Percentiles rank a stretch among this genome's conserved stretches.
phyloP scores from a whole-genome alignment of 2,329 filamentous ascomycete species.

The Raffaelea arxii region DNA sequence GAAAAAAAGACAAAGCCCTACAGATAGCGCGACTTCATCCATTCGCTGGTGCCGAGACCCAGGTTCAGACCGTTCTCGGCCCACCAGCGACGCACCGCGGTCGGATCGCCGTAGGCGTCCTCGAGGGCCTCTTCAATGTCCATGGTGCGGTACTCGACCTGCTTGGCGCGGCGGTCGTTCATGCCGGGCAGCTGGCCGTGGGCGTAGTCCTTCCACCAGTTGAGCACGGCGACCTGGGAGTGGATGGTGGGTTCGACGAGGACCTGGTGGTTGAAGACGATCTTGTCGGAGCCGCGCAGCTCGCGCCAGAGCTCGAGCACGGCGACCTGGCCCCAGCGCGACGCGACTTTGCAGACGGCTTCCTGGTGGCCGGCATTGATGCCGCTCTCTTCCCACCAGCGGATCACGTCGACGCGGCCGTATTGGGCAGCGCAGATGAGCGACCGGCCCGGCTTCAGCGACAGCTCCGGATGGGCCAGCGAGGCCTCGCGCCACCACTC shows the following conservation, averaged over 20 bases:
- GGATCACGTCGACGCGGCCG: conserved; percentile 65
- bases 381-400: conserved; percentile 80
- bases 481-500: conserved; percentile 85
- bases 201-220: conserved; percentile 80
- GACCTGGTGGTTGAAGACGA: conserved; percentile 25
- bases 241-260: conserved; percentile 81
- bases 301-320: conserved; percentile 78
- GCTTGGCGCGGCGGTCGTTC: conserved; percentile 48
- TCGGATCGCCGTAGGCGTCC: conserved; percentile 65
- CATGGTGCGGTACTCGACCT: conserved; percentile 88
- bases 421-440: conserved; percentile 77
- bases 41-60: conserved; percentile 74
- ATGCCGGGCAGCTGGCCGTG: conserved; percentile 43
- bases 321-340: conserved; percentile 72
- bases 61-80: conserved; percentile 72
- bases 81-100: conserved; percentile 78
- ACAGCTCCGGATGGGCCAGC: conserved; percentile 31
- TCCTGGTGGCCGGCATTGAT: conserved; percentile 75
- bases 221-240: conserved; percentile 72
- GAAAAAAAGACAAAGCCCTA: conserved; percentile 19
- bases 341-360: conserved; percentile 73
- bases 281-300: conserved; percentile 51
- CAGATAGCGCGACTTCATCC: conserved; percentile 74
- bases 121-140: conserved; percentile 93
- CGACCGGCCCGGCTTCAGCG: conserved; percentile 73